Base-by-base conservation (phyloP, 2,329 filamentous ascomycete genomes). In the Nothomitra cinnamomea region DNA sequence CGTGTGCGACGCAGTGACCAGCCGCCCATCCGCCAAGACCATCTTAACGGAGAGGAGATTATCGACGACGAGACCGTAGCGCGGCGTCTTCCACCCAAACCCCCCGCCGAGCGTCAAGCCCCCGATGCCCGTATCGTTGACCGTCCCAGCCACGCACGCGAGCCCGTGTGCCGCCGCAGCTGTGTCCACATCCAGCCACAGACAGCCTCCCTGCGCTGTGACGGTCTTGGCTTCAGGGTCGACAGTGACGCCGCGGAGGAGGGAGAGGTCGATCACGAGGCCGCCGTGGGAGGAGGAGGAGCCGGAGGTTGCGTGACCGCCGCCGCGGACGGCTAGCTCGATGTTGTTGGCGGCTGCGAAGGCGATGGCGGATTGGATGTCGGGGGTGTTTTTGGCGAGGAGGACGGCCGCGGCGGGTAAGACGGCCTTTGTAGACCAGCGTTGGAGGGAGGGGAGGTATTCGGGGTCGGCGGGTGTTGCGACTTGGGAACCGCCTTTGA, bases 121-220 rank as follows among this genome's bases (percentile, higher is more conserved):
- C 1, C 76, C 78, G 4, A 82, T 74, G 3, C 79, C 79, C 1
- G 78, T 82, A 57, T 81, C 75, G 43, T 76, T 76, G 7, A 82
- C 76, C 0, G 78, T 80, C 2, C 79, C 79, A 7, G 78, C 78
- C 0, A 80, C 75, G 1, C 77, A 76, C 1, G 77, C 78, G 2
- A 82, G 69, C 0, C 70, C 70, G 58, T 76, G 65, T 49, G 70
- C 63, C 52, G 67, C 73, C 0, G 72, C 71, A 0, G 71, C 72
- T 3, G 67, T 63, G 57, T 81, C 77, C 12, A 80, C 72, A 58
- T 79, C 73, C 53, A 64, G 66, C 75, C 77, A 79, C 1, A 69
- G 60, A 42, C 72, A 70, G 6, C 77, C 76, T 22, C 77, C 75
- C 54, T 73, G 70, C 19, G 70, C 72, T 0, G 63, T 67, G 53